Evolutionary conservation across 2,329 filamentous ascomycete species (phyloP).

Genomic region (Pseudogymnoascus pannorum): DNA sequence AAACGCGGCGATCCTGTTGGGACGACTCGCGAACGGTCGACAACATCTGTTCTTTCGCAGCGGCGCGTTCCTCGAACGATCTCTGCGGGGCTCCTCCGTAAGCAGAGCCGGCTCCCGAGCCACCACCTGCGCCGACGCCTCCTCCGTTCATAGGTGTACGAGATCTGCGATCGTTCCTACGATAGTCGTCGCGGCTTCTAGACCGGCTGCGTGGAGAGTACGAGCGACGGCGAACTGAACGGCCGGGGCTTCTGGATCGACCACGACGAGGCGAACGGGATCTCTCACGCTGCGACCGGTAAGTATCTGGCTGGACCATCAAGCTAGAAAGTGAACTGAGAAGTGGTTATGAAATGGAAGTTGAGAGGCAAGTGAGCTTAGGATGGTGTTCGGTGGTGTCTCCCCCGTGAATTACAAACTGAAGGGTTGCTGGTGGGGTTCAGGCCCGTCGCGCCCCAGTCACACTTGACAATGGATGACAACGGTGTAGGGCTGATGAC

Average conservation of each 20-base stretch:
- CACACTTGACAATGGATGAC: constrained; percentile 6
- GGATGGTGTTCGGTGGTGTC: constrained; percentile 10
- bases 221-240: constrained; percentile 61
- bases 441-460: background rate
- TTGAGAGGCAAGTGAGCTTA: constrained; percentile 11
- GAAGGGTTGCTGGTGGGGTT: background rate
- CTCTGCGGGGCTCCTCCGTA: constrained; percentile 63
- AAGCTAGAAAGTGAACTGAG: constrained; percentile 14
- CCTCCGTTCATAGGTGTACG: constrained; percentile 78
- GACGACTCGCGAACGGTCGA: constrained; percentile 86
- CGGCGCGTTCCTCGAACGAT: constrained; percentile 74
- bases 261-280: constrained; percentile 70
- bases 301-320: constrained; percentile 28
- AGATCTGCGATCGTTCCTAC: constrained; percentile 66
- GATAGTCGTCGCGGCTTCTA: constrained; percentile 69
- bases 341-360: constrained; percentile 11
- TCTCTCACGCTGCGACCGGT: constrained; percentile 65
- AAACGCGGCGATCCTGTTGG: constrained; percentile 98
- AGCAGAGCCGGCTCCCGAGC: constrained; percentile 61
- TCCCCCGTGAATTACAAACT: constrained; percentile 10
- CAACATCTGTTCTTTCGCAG: constrained; percentile 93
- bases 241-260: constrained; percentile 77
- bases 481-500: constrained; percentile 10
- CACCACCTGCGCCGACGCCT: constrained; percentile 57
- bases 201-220: constrained; percentile 75